phyloP scores from a whole-genome alignment of 2,329 filamentous ascomycete genomes.

The Clarireedia homoeocarpa region DNA sequence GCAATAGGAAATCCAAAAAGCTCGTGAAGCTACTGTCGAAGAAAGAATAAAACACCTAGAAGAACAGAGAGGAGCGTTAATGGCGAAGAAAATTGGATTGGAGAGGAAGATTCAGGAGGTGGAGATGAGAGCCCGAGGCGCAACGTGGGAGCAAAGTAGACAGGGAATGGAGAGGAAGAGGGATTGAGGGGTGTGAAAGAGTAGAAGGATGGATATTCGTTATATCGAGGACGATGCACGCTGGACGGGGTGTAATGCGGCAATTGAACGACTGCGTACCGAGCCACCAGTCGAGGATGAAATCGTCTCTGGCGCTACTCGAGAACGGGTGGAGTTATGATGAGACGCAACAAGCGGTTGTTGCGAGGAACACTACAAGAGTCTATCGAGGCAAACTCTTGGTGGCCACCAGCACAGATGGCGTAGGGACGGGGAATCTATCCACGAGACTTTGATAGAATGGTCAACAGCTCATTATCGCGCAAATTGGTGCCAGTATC shows the following conservation, averaged over 20 bases:
- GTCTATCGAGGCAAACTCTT: no score
- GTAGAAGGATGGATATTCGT: background rate
- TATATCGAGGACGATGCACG: background rate
- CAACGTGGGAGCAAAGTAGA: slow-evolving; percentile 32
- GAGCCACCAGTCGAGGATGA: background rate
- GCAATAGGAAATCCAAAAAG: slow-evolving; percentile 36
- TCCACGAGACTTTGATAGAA: no score
- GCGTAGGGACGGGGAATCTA: no score
- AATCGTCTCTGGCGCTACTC: no score
- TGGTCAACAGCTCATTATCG: no score
- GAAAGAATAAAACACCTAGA: slow-evolving; percentile 49
- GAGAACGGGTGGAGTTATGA: no score
- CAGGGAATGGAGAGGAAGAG: slow-evolving; percentile 27
- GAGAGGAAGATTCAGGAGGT: slow-evolving; percentile 49
- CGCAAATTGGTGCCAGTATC: no score
- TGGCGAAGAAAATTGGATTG: slow-evolving; percentile 43
- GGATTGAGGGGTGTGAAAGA: background rate
- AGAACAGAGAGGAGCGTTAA: slow-evolving; percentile 39
- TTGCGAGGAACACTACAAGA: no score
- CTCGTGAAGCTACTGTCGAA: slow-evolving; percentile 41
- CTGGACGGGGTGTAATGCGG: background rate
- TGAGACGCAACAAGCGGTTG: no score
- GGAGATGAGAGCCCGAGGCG: slow-evolving; percentile 33
- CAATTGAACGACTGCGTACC: no score
- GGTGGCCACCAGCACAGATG: no score